These are phyloP conservation scores for Hypoxylon lienhwacheense DNA, from an alignment of 495 filamentous ascomycete species.

Conservation along the genomic window DNA sequence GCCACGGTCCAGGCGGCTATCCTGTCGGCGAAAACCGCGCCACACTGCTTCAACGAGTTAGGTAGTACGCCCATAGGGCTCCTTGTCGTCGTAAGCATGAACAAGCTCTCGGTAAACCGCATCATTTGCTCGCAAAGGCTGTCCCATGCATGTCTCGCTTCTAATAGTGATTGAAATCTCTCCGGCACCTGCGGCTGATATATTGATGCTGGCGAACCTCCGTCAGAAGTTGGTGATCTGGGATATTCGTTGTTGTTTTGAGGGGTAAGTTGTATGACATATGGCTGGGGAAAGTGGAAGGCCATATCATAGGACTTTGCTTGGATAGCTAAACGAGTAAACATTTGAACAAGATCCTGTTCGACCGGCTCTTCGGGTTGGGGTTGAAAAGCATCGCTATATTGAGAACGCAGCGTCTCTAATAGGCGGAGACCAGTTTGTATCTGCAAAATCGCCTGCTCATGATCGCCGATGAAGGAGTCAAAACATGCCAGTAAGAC, in stretches of 20 bases:
- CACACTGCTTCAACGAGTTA: conserved; percentile 47
- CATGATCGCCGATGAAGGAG: conserved; percentile 56
- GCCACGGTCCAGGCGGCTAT: conserved; percentile 56
- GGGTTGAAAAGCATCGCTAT: conserved; percentile 43
- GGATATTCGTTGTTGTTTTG: conserved; percentile 36
- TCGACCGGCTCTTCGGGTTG: conserved; percentile 53
- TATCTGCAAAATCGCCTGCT: conserved; percentile 49
- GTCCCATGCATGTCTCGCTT: conserved; percentile 55
- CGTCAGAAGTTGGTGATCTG: conserved; percentile 48
- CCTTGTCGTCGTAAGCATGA: conserved; percentile 41
- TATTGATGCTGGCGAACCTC: conserved; percentile 46
- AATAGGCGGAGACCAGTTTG: conserved; percentile 51
- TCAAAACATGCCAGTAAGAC: conserved; percentile 55
- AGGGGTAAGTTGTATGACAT: conserved; percentile 54
- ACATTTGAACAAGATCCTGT: conserved; percentile 60
- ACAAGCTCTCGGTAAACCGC: conserved; percentile 57
- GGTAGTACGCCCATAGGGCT: conserved; percentile 56
- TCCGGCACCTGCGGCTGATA: conserved; percentile 48
- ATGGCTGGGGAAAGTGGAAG: conserved; percentile 61
- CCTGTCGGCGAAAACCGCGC: conserved; percentile 45
- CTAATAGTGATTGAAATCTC: conserved; percentile 48
- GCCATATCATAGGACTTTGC: conserved; percentile 64
- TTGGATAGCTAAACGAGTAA: conserved; percentile 59
- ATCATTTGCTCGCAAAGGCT: conserved; percentile 54
- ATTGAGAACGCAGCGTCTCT: conserved; percentile 47